Evolutionary conservation across 768 basidiomycete species (phyloP).

Genomic region (Pleurotus giganteus): DNA sequence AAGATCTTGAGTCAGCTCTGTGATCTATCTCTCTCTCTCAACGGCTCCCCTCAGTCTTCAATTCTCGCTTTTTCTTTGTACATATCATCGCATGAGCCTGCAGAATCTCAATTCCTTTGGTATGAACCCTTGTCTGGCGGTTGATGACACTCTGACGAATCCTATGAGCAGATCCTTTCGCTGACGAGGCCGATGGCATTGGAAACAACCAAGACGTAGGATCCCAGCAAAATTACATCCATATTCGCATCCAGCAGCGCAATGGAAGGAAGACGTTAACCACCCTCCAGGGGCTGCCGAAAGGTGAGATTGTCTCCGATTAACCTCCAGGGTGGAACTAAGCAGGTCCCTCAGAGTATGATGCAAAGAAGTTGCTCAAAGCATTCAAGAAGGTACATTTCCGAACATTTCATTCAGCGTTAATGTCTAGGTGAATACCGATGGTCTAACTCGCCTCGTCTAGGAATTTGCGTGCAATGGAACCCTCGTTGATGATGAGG

Average conservation of each 20-base stretch:
- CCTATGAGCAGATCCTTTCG: slow-evolving; percentile 79
- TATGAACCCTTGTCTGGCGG: slow-evolving; percentile 28
- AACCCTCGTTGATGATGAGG: slow-evolving; percentile 91
- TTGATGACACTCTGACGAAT: slow-evolving; percentile 18
- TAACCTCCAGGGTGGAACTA: slow-evolving; percentile 7
- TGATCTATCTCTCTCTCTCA: slow-evolving; percentile 22
- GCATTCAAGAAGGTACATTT: slow-evolving; percentile 91
- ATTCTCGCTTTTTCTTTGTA: slow-evolving; percentile 37
- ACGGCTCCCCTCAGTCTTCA: slow-evolving; percentile 47
- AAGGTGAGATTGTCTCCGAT: slow-evolving; percentile 50
- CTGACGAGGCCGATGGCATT: slow-evolving; percentile 88
- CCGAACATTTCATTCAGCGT: neutral
- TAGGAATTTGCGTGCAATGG: slow-evolving; percentile 99
- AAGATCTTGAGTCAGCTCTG: slow-evolving; percentile 22
- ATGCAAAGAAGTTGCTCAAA: slow-evolving; percentile 96
- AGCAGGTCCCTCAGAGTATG: slow-evolving; percentile 65
- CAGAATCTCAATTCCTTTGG: slow-evolving; percentile 87
- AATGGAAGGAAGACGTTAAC: slow-evolving; percentile 99
- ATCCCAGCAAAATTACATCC: slow-evolving; percentile 81
- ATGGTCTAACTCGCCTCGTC: slow-evolving; percentile 1
- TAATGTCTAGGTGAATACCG: slow-evolving; percentile 4
- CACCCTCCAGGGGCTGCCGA: slow-evolving; percentile 92
- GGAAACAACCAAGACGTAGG: slow-evolving; percentile 72
- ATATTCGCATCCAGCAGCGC: slow-evolving; percentile 97
- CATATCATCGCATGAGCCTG: slow-evolving; percentile 81